phyloP scores from a whole-genome alignment of 495 filamentous ascomycete genomes.

The Neurospora terricola region DNA sequence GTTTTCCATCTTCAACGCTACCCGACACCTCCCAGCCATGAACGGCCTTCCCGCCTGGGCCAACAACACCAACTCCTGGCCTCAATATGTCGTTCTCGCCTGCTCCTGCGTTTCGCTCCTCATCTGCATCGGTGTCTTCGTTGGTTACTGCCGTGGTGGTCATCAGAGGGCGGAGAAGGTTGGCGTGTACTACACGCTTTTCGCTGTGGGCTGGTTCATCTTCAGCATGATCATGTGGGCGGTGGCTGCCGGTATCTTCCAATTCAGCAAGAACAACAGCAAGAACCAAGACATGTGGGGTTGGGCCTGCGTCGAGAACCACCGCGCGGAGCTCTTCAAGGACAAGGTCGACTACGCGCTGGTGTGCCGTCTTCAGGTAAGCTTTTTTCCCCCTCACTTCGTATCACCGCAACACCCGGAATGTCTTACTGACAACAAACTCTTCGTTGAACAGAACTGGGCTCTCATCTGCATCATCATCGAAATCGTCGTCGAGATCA shows the following conservation, averaged over 20 bases:
- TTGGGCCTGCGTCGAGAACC: slow-evolving; percentile 89
- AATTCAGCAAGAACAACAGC: slow-evolving; percentile 61
- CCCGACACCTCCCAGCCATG: slow-evolving; percentile 58
- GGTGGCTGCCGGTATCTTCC: slow-evolving; percentile 72
- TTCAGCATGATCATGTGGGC: slow-evolving; percentile 93
- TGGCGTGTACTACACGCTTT: slow-evolving; percentile 85
- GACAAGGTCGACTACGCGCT: slow-evolving; percentile 78
- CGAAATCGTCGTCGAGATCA: slow-evolving; percentile 84
- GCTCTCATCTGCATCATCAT: slow-evolving; percentile 92
- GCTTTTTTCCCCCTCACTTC: slow-evolving; percentile 11
- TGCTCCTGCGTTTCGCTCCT: slow-evolving; percentile 72
- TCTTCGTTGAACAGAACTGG: slow-evolving; percentile 59
- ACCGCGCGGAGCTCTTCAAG: slow-evolving; percentile 60
- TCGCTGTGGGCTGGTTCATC: slow-evolving; percentile 86
- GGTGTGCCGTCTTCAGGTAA: slow-evolving; percentile 88
- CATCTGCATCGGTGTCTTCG: slow-evolving; percentile 71
- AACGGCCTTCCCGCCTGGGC: slow-evolving; percentile 82
- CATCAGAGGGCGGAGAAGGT: slow-evolving; percentile 85
- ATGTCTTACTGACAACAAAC: slow-evolving; percentile 11
- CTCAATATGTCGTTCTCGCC: slow-evolving; percentile 70
- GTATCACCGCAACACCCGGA: neutral
- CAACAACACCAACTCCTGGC: slow-evolving; percentile 67
- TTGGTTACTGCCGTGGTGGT: slow-evolving; percentile 80
- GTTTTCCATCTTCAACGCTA: slow-evolving; percentile 82
- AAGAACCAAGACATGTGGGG: slow-evolving; percentile 87